Base-by-base conservation (phyloP, 2,329 filamentous ascomycete genomes). In the Alternaria incomplexa region DNA sequence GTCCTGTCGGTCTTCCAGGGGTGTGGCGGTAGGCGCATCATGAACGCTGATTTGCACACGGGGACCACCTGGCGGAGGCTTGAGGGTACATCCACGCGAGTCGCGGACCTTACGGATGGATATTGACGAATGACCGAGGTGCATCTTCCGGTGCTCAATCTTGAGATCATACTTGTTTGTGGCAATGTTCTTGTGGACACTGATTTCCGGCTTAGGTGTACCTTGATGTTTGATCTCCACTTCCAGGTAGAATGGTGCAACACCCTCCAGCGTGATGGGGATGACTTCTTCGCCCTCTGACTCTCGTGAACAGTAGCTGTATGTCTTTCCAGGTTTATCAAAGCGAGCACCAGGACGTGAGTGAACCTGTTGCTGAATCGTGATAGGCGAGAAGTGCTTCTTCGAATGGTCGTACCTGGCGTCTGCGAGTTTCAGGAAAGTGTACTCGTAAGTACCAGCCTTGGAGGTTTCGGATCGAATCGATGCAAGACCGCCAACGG, bases 231-330 rank as follows among this genome's bases (percentile, higher is more conserved):
- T 97, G 80, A 99, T 93, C 74, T 95, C 93, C 23, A 98, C 87
- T 77, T 98, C 96, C 5, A 99, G 84, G 51, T 90, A 90, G 82
- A 99, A 99, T 0, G 96, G 96, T 7, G 95, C 89, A 15, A 90
- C 85, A 43, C 96, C 96, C 62, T 91, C 91, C 17, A 99, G 85
- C 3, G 88, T 90, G 62, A 99, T 91, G 0, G 95, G 94, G 58
- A 99, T 97, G 44, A 88, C 89, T 74, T 99, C 94, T 73, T 96
- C 93, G 30, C 90, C 88, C 57, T 89, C 88, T 54, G 91, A 87
- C 72, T 97, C 93, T 51, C 93, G 90, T 78, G 93, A 91, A 82
- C 96, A 99, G 81, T 95, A 97, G 77, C 96, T 97, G 84, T 97
- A 97, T 1, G 93, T 94, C 79, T 96, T 96, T 15, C 94, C 94